A percentile compares a stretch with the other conserved stretches of the same genome.
phyloP scores from a whole-genome alignment of 495 filamentous ascomycete genomes.

The Emericellopsis terricola region DNA sequence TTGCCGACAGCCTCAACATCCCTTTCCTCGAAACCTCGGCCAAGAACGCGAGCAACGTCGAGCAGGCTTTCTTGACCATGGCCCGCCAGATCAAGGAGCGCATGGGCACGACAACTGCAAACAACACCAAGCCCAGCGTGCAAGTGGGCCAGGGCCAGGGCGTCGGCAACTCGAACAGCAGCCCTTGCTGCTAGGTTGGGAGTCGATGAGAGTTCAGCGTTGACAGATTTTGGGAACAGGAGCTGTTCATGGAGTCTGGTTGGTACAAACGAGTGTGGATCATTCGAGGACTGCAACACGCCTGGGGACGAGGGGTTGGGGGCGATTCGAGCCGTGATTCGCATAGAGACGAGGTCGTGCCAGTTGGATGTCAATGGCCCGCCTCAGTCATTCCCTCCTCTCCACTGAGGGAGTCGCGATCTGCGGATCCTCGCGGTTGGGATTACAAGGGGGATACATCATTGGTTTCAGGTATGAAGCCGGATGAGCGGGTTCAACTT shows the following conservation, averaged over 20 bases:
- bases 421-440: too few relatives aligned
- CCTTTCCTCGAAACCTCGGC: conserved; percentile 99
- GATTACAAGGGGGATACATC: too few relatives aligned
- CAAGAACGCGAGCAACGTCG: conserved; percentile 98
- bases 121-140: conserved; percentile 96
- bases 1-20: conserved; percentile 95
- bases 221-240: conserved; percentile 1
- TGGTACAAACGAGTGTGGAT: too few relatives aligned
- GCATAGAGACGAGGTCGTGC: too few relatives aligned
- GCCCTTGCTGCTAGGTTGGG: conserved; percentile 76
- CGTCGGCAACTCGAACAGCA: conserved; percentile 75
- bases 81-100: conserved; percentile 99
- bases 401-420: too few relatives aligned
- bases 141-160: conserved; percentile 87
- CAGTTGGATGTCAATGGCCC: too few relatives aligned
- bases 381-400: too few relatives aligned
- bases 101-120: conserved; percentile 86
- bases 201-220: conserved; percentile 1
- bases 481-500: too few relatives aligned
- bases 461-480: too few relatives aligned
- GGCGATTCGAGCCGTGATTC: too few relatives aligned
- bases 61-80: conserved; percentile 99
- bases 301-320: conserved; percentile 1
- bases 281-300: neutral
- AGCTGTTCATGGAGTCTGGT: too few relatives aligned